A percentile compares a stretch with the other conserved stretches of the same genome.
Conservation (phyloP, 441 rosid species). For the Syzygium syzygioides region DNA sequence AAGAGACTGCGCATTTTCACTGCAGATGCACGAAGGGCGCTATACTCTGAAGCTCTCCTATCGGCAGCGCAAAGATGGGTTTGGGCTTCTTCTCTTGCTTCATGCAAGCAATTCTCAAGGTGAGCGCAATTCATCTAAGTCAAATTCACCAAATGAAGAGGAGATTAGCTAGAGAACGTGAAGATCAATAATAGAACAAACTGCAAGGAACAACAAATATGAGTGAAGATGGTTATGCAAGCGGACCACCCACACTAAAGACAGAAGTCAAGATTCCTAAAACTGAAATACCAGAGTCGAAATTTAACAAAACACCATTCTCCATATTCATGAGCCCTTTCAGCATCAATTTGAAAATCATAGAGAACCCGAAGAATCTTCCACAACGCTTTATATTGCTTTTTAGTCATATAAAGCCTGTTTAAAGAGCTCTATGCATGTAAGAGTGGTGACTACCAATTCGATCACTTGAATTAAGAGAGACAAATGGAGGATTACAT, state of each 20-base stretch:
- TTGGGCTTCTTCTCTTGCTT: slow-evolving; percentile 98
- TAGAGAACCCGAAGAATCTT: not conserved
- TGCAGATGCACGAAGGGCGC: slow-evolving; percentile 77
- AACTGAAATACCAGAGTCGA: not conserved
- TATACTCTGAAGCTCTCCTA: slow-evolving; percentile 84
- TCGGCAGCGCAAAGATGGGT: slow-evolving; percentile 96
- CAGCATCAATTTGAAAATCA: not conserved
- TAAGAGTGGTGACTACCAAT: not conserved
- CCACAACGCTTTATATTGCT: not conserved
- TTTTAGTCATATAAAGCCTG: not conserved
- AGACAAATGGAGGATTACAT: not conserved
- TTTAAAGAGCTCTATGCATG: not conserved
- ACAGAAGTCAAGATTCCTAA: not conserved
- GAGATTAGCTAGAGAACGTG: not conserved
- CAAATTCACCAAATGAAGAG: slow-evolving; percentile 9
- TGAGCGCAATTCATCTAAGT: slow-evolving; percentile 95
- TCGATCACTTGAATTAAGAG: not conserved
- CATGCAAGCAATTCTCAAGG: slow-evolving; percentile 96
- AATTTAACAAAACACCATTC: not conserved
- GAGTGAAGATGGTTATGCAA: not conserved
- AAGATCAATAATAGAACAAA: not conserved
- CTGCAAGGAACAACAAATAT: not conserved
- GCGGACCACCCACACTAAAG: not conserved
- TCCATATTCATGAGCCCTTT: not conserved
- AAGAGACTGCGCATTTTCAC: slow-evolving; percentile 78